Base-by-base conservation (phyloP, 306 rosid genomes). In the Myrica gale region DNA sequence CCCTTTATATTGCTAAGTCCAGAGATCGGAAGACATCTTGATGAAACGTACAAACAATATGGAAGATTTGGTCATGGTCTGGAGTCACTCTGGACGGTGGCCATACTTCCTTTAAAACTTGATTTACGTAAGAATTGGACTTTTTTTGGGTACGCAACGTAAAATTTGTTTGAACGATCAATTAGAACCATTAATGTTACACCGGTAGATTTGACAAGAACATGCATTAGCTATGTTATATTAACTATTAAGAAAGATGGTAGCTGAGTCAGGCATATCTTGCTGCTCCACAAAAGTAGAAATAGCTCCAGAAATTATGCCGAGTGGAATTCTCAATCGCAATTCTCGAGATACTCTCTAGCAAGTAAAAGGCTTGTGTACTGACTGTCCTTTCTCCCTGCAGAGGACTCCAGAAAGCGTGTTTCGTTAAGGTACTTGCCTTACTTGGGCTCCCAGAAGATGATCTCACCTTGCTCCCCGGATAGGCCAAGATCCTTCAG, bases 401-500 rank as follows among this genome's bases (percentile, higher is more conserved):
- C 23, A 13, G 70, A 65, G 50, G 42, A 65, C 50, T 66, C 70
- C 47, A 41, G 46, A 65, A 65, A 7, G 23, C 2, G 63, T 4
- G 26, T 66, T 17, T 3, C 48, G 7, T 17, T 65, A 16, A 65
- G 69, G 26, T 42, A 65, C n/a, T 43, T 6, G 45, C 23, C 50
- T 70, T 77, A 84, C 75, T 82, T 76, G 42, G 88, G 84, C 87
- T 72, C 98, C 98, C 80, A 95, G 88, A 87, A 87, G 82, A 87
- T 85, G 65, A 92, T 84, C 26, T 95, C 95, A 74, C 94, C 97
- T 77, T 43, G 90, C 84, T 95, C 98, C 43, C 97, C 97, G 8
- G 88, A 89, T n/a, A 95, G 97, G 47, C 98, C 98, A 78, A 95
- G 97, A 41, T 95, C 96, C 91, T 92, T 89, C 80, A 95, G 97